Evolutionary conservation across 2,329 filamentous ascomycete species (phyloP), one percentile per base, ranked within the genome.

Genomic region (Tetracladium maxilliforme): DNA sequence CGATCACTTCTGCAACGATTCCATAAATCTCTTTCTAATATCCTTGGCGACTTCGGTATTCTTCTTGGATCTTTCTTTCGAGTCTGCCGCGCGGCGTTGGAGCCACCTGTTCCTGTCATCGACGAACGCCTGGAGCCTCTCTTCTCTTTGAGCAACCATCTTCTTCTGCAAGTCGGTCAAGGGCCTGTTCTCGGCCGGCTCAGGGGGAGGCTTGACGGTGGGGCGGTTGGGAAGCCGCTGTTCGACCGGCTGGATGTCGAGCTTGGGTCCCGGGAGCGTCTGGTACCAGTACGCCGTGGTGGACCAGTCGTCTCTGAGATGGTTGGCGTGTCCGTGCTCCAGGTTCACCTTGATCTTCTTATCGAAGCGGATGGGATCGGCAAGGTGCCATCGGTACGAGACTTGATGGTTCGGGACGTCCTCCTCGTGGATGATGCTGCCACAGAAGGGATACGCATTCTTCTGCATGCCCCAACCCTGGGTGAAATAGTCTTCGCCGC

Each of bases 401-500:
- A 47, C 42, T 27, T 48, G 44, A 24, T 42, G 38, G 29, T 39
- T 35, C 5, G 44, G 43, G 19, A 45, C 36, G 9, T 48, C 44
- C 13, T 41, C 44, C 30, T 48, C 44, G 21, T 48, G 44, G 23
- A 48, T 41, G 22, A 47, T 48, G 14, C 32, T 40, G n/a, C 43
- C 44, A 16, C 35, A 39, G 31, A 47, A 47, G 4, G 44, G 44
- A 23, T 39, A 47, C 4, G 42, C 38, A 14, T 47, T 48, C 33
- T 47, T 47, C 33, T 48, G 45, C 45, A 48, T 48, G 18, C 45
- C 45, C 44, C 45, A 48, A 7, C 45, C 45, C 25, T 48, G 44
- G 6, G 28, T 32, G 19, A 48, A 47, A 31, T 48, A 48, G 30
- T 48, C 45, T 20, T 47, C 45, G 12, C 35, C 41, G 7, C 45